Evolutionary conservation across 1,284 basidiomycete genomes (phyloP).

Genomic region (Ustilago crameri): DNA sequence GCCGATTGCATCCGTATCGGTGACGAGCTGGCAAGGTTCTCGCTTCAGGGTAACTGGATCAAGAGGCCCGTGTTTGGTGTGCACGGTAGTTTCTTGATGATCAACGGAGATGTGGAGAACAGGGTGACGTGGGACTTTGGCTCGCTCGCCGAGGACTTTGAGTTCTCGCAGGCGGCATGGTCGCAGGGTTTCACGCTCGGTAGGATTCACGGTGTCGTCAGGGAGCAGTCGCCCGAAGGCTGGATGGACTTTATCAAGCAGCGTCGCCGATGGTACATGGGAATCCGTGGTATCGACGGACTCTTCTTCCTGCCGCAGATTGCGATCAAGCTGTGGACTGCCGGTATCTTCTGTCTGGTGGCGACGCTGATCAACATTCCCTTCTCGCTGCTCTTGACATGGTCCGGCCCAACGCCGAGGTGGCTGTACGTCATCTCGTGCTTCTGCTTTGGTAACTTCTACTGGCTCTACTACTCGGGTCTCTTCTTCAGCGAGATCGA

Average conservation of each 20-base stretch:
- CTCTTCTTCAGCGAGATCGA: conserved; percentile 67
- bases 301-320: conserved; percentile 69
- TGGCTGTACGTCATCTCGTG: conserved; percentile 69
- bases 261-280: conserved; percentile 70
- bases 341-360: conserved; percentile 69
- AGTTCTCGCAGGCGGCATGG: conserved; percentile 70
- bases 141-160: conserved; percentile 69
- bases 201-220: conserved; percentile 69
- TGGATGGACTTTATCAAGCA: conserved; percentile 70
- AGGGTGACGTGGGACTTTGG: conserved; percentile 69
- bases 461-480: conserved; percentile 66
- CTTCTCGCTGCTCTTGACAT: conserved; percentile 57
- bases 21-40: conserved; percentile 70
- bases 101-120: conserved; percentile 70
- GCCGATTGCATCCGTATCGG: conserved; percentile 70
- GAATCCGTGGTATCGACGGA: conserved; percentile 67
- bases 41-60: conserved; percentile 69
- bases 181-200: conserved; percentile 69
- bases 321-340: conserved; percentile 70
- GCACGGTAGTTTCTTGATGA: conserved; percentile 70
- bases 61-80: conserved; percentile 70
- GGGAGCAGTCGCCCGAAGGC: conserved; percentile 69
- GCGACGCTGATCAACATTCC: conserved; percentile 70
- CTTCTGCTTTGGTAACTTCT: conserved; percentile 70
- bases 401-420: conserved; percentile 61